These are phyloP conservation scores for Linnemannia zychae DNA, from an alignment of 192 early-diverging fungal species.

Conservation along the genomic window DNA sequence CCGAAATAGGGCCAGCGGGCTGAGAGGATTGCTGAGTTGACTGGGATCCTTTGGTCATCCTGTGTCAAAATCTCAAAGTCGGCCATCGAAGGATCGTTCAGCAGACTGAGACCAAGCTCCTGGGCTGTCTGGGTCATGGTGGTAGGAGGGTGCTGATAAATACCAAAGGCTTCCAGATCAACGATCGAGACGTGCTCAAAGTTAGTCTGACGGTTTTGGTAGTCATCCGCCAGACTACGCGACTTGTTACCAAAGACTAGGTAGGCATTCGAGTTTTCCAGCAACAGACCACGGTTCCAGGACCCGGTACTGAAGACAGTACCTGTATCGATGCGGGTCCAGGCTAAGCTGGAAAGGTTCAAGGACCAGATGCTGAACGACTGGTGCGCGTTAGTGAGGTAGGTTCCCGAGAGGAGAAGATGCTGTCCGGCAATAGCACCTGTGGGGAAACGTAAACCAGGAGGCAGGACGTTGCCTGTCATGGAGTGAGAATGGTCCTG, in stretches of 20 bases:
- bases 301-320: conserved; percentile 75
- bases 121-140: conserved; percentile 62
- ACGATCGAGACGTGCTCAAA: conserved; percentile 77
- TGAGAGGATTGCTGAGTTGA: conserved; percentile 60
- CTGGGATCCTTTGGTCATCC: conserved; percentile 58
- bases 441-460: conserved; percentile 81
- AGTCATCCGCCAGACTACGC: conserved; percentile 78
- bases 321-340: conserved; percentile 76
- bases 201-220: conserved; percentile 81
- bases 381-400: conserved; percentile 71
- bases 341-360: conserved; percentile 66
- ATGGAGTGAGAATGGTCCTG: conserved; percentile 75
- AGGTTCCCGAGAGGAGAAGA: conserved; percentile 77
- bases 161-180: conserved; percentile 78
- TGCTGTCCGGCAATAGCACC: conserved; percentile 75
- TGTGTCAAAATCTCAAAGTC: conserved; percentile 62
- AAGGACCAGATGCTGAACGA: conserved; percentile 78
- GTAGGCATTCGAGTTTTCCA: conserved; percentile 70
- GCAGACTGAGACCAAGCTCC: conserved; percentile 61
- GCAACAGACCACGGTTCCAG: conserved; percentile 79
- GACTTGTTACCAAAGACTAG: conserved; percentile 77
- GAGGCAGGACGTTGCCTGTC: conserved; percentile 72
- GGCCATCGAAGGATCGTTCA: conserved; percentile 60
- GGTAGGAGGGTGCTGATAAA: conserved; percentile 63
- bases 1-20: conserved; percentile 65